phyloP scores from a whole-genome alignment of 805 yeast genomes.

The Wickerhamomyces subpelliculosus region DNA sequence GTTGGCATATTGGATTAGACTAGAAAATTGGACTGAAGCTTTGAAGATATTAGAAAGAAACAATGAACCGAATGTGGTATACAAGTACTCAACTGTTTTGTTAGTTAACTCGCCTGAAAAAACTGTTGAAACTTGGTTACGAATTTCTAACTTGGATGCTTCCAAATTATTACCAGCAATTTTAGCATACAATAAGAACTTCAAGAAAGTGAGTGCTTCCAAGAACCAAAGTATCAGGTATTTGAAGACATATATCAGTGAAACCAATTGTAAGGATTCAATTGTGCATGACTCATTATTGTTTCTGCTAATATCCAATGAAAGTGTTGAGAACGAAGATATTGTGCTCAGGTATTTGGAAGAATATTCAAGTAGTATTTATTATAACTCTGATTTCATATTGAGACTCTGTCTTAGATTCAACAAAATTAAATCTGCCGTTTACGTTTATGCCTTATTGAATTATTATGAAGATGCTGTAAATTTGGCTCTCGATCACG shows the following conservation, averaged over 20 bases:
- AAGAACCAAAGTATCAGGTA: slow-evolving; percentile 64
- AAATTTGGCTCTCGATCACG: slow-evolving; percentile 57
- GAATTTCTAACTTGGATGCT: slow-evolving; percentile 46
- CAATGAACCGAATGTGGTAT: slow-evolving; percentile 42
- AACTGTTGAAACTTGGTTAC: slow-evolving; percentile 77
- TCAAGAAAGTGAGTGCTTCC: slow-evolving; percentile 29
- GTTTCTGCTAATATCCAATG: slow-evolving; percentile 48
- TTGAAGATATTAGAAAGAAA: slow-evolving; percentile 47
- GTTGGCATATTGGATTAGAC: slow-evolving; percentile 58
- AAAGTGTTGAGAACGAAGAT: slow-evolving; percentile 32
- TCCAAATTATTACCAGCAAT: slow-evolving; percentile 69
- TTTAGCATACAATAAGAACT: slow-evolving; percentile 54
- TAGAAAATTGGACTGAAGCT: slow-evolving; percentile 70
- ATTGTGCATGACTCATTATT: slow-evolving; percentile 66
- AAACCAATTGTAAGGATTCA: slow-evolving; percentile 33
- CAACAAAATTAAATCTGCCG: slow-evolving; percentile 56
- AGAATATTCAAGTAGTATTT: slow-evolving; percentile 28
- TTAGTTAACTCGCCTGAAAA: slow-evolving; percentile 59
- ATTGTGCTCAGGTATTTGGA: slow-evolving; percentile 45
- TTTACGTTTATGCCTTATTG: slow-evolving; percentile 62
- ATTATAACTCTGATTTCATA: slow-evolving; percentile 67
- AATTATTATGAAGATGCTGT: slow-evolving; percentile 77
- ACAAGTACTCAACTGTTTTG: slow-evolving; percentile 63
- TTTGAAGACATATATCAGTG: slow-evolving; percentile 46
- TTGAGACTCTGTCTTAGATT: slow-evolving; percentile 63